These are phyloP conservation scores for Clarkia xantiana DNA, from an alignment of 345 rosid genomes.

Conservation along the genomic window DNA sequence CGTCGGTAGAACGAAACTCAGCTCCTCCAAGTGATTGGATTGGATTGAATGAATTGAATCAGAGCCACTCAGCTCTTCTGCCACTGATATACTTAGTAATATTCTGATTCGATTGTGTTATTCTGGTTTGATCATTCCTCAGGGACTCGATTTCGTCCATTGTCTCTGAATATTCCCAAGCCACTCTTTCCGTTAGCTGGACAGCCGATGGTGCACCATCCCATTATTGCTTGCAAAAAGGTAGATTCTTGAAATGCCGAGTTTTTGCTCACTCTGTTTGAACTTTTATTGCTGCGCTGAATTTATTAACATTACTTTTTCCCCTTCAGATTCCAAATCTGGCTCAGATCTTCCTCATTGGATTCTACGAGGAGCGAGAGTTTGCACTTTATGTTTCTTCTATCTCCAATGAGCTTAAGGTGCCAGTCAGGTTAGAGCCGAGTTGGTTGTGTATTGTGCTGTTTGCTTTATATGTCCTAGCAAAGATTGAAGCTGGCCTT, in stretches of 20 bases:
- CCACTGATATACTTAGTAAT: not conserved
- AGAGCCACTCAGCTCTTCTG: not conserved
- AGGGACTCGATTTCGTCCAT: slow-evolving; percentile 88
- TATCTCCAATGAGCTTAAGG: slow-evolving; percentile 71
- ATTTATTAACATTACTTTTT: not conserved
- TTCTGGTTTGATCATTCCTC: not conserved
- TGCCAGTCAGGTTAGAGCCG: slow-evolving; percentile 60
- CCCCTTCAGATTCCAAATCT: slow-evolving; percentile 61
- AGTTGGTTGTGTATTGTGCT: not conserved
- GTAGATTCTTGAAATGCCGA: slow-evolving; percentile 17
- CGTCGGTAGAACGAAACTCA: not conserved
- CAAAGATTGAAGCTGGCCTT: no score
- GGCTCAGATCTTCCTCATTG: slow-evolving; percentile 62
- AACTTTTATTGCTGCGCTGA: not conserved
- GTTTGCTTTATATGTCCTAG: no score
- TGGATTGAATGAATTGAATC: not conserved
- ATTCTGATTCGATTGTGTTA: not conserved
- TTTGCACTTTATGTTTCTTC: slow-evolving; percentile 75
- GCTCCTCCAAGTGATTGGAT: not conserved
- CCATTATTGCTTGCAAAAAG: slow-evolving; percentile 92
- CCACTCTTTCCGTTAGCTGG: slow-evolving; percentile 88
- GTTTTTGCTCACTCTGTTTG: not conserved
- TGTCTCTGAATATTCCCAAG: slow-evolving; percentile 82
- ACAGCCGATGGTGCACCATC: slow-evolving; percentile 96
- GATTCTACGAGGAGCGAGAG: slow-evolving; percentile 89